Evolutionary conservation across 352 stramenopile genomes (phyloP), one percentile per base, ranked within the genome.

Genomic region (Phytophthora citricola): DNA sequence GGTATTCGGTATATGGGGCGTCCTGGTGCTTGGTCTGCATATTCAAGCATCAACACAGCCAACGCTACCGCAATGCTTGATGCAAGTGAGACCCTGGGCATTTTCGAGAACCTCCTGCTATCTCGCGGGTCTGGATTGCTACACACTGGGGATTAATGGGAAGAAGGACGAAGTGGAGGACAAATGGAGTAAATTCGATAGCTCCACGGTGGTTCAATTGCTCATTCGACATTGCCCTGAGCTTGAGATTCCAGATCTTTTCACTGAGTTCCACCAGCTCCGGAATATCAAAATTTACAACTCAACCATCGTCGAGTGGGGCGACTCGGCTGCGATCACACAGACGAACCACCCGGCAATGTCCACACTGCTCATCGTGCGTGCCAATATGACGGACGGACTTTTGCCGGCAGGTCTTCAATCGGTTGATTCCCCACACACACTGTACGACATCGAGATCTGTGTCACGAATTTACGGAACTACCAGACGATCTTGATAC

Each of bases 231-330:
- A 85, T 56, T 85, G 74, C 34, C 48, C 63, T 2, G 12, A 44
- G 4, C 24, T 85, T 0, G 63, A 72, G 39, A 60, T 85, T 4
- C 64, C 73, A 1, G 5, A 62, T 8, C 48, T 58, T n/a, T 47
- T 85, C 26, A 41, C 47, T 6, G 15, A 59, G 2, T 83, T 83
- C 29, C 34, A 10, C 3, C 55, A 46, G 11, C 59, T 85, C 4
- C 63, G 58, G 9, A 73, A 57, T 1, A 40, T 83, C 41, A 78
- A 83, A 57, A 46, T 79, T 2, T 81, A 81, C 63, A 85, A 85
- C 17, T 64, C 64, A 15, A 79, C 71, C 4, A 56, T 85, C 29
- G 8, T 27, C 1, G 49, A 68, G 3, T 85, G 77, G 77, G 29
- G 20, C 0, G 38, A 39, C 0, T 55, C 78, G 2, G 65, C 74